Percentiles rank a stretch among this genome's conserved stretches.
Evolutionary conservation across 805 yeast species (phyloP).

Genomic region (Brettanomyces sp.): DNA sequence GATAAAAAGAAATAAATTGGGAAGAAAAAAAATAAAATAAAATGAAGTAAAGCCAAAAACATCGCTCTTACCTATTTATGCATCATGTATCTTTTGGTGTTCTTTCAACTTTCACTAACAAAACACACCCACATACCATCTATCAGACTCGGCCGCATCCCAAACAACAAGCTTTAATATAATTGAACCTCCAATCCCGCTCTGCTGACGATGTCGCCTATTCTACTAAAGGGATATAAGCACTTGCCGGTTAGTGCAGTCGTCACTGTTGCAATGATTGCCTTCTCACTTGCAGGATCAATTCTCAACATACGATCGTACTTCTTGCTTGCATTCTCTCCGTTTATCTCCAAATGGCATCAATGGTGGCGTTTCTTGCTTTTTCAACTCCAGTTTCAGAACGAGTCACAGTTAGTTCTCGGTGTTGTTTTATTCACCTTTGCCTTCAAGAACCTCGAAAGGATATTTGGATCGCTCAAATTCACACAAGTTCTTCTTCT

Average conservation of each 20-base stretch:
- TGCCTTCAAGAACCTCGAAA: slow-evolving; percentile 46
- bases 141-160: no score
- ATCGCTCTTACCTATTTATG: no score
- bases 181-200: no score
- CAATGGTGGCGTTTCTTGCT: slow-evolving; percentile 50
- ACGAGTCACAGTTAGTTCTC: slow-evolving; percentile 48
- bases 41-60: no score
- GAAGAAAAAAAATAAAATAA: no score
- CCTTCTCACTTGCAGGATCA: slow-evolving; percentile 32
- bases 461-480: slow-evolving; percentile 48
- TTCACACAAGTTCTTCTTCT: slow-evolving; percentile 38
- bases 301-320: slow-evolving; percentile 35
- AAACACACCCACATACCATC: no score
- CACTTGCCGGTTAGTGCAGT: slow-evolving; percentile 31
- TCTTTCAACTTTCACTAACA: no score
- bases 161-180: no score
- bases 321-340: slow-evolving; percentile 37
- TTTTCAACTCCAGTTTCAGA: slow-evolving; percentile 44
- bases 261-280: slow-evolving; percentile 27
- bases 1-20: no score
- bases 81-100: no score
- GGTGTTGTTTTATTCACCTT: slow-evolving; percentile 36
- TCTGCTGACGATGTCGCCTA: slow-evolving; percentile 15
- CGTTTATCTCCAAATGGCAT: slow-evolving; percentile 42
- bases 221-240: slow-evolving; percentile 23